Percentiles rank a stretch among this genome's conserved stretches.
Conservation (phyloP, 352 stramenopile genomes). For the Elongisporangium anandrum region DNA sequence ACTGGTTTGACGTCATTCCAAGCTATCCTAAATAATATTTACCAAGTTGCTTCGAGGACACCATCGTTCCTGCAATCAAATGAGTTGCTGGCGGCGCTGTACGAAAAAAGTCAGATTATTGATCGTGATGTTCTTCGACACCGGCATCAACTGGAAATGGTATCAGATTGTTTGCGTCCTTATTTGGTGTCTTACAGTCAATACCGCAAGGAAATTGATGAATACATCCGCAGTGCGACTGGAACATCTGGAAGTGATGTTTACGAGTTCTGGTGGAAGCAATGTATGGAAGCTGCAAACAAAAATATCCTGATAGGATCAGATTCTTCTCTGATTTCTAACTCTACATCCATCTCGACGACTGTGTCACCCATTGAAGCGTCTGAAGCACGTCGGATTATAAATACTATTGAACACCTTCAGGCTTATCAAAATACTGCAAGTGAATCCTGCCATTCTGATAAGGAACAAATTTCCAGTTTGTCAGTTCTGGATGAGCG, state of each 20-base stretch:
- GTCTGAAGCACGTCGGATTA: neutral
- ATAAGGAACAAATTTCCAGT: neutral
- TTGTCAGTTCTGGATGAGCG: slow-evolving; percentile 11
- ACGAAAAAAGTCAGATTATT: slow-evolving; percentile 20
- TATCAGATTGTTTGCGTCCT: slow-evolving; percentile 24
- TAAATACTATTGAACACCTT: neutral
- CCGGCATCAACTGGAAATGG: slow-evolving; percentile 17
- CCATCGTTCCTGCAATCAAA: slow-evolving; percentile 8
- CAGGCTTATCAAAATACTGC: neutral
- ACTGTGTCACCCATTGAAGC: neutral
- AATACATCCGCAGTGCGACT: slow-evolving; percentile 19
- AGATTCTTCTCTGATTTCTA: neutral
- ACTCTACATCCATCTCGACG: neutral
- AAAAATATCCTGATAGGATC: neutral
- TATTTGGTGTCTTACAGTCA: slow-evolving; percentile 35
- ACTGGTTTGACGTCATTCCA: slow-evolving; percentile 23
- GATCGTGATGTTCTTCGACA: slow-evolving; percentile 28
- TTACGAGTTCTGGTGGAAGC: slow-evolving; percentile 40
- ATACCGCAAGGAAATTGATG: slow-evolving; percentile 30
- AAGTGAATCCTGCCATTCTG: neutral
- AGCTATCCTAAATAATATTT: slow-evolving; percentile 7
- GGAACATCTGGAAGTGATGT: slow-evolving; percentile 27
- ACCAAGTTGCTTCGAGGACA: slow-evolving; percentile 7
- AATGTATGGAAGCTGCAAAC: slow-evolving; percentile 12
- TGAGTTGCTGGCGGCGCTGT: slow-evolving; percentile 19